These are phyloP conservation scores for Komagataea norvegica DNA, from an alignment of 1,139 yeast species.

Conservation along the genomic window DNA sequence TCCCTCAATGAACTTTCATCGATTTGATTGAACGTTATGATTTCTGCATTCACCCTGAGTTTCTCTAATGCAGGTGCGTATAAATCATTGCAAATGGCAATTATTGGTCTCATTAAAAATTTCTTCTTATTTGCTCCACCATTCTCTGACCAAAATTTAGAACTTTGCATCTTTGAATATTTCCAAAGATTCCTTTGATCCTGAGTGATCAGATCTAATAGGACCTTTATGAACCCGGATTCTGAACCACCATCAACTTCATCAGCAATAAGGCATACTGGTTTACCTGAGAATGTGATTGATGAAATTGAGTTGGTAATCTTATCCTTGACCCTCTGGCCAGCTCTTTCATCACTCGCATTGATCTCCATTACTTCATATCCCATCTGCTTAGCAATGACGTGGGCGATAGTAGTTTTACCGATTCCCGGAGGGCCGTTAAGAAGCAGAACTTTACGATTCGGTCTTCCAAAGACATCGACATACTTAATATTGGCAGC, in stretches of 20 bases:
- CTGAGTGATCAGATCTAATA: conserved; percentile 54
- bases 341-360: conserved; percentile 82
- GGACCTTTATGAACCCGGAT: conserved; percentile 67
- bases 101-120: conserved; percentile 73
- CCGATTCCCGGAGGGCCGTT: conserved; percentile 98
- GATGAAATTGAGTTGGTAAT: conserved; percentile 68
- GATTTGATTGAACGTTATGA: conserved; percentile 62
- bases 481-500: conserved; percentile 9
- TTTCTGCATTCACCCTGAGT: conserved; percentile 67
- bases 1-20: conserved; percentile 44
- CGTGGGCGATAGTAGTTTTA: conserved; percentile 84
- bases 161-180: conserved; percentile 22
- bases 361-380: conserved; percentile 80
- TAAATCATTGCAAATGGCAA: conserved; percentile 87
- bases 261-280: conserved; percentile 68
- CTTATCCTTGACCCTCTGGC: conserved; percentile 50
- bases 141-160: conserved; percentile 22
- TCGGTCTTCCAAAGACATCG: conserved; percentile 69
- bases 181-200: conserved; percentile 50
- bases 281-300: conserved; percentile 57
- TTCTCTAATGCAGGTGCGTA: conserved; percentile 71
- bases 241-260: conserved; percentile 92
- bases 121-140: conserved; percentile 30
- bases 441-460: conserved; percentile 60
- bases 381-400: conserved; percentile 78